phyloP scores from a whole-genome alignment of 768 basidiomycete species.

The Collybia mongolica region DNA sequence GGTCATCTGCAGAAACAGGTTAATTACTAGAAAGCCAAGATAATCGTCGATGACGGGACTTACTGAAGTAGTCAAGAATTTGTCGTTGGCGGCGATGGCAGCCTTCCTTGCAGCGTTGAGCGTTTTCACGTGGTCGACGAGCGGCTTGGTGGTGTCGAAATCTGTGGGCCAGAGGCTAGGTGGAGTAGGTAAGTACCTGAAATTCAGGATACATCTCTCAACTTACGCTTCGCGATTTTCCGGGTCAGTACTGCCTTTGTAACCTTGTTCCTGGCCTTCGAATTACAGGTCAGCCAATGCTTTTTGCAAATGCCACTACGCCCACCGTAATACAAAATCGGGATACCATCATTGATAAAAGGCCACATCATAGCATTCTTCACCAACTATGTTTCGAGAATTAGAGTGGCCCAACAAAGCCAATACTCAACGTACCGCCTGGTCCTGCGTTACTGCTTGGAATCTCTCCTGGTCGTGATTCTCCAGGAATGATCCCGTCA shows the following conservation, averaged over 20 bases:
- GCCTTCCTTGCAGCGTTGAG: conserved; percentile 56
- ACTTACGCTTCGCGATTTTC: conserved; percentile 60
- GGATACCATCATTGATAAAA: conserved; percentile 69
- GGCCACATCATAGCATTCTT: conserved; percentile 63
- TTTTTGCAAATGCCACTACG: not conserved
- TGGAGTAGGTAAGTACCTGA: not conserved
- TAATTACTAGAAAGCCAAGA: not conserved
- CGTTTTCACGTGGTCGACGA: conserved; percentile 41
- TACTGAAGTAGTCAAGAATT: conserved; percentile 49
- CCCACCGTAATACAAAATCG: conserved; percentile 64
- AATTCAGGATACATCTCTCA: not conserved
- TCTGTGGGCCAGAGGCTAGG: conserved; percentile 58
- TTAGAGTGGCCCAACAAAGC: not conserved
- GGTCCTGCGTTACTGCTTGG: conserved; percentile 49
- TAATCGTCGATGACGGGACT: conserved; percentile 6
- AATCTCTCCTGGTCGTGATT: conserved; percentile 67
- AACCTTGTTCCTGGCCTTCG: conserved; percentile 59
- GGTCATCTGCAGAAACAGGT: conserved; percentile 32
- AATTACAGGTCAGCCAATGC: not conserved
- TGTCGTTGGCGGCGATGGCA: conserved; percentile 39
- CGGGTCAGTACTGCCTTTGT: conserved; percentile 55
- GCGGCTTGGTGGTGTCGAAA: conserved; percentile 47
- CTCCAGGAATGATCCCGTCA: conserved; percentile 67
- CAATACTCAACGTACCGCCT: conserved; percentile 29
- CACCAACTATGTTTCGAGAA: conserved; percentile 16